These are phyloP conservation scores for Phialemonium atrogriseum DNA, from an alignment of 2,329 filamentous ascomycete genomes.

Conservation along the genomic window DNA sequence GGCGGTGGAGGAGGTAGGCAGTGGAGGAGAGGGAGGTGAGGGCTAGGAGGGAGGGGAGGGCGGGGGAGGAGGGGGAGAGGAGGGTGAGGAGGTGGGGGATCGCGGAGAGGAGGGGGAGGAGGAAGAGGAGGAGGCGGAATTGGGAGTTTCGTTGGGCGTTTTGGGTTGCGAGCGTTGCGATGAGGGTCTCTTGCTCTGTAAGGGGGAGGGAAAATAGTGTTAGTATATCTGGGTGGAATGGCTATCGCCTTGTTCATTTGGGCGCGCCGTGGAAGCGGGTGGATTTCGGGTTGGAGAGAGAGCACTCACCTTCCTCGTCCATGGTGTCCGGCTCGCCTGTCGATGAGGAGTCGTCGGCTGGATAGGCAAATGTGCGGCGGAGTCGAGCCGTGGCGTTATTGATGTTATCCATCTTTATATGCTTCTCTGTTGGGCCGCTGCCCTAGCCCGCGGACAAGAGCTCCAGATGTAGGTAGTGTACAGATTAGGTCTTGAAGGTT, in stretches of 20 bases:
- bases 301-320: constrained; percentile 66
- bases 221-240: no score
- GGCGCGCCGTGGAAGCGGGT: no score
- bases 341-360: constrained; percentile 46
- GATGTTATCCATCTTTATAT: constrained; percentile 11
- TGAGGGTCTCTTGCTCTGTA: constrained; percentile 59
- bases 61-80: constrained; percentile 24
- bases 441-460: no score
- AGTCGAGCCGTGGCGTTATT: constrained; percentile 45
- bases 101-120: constrained; percentile 47
- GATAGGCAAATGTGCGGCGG: constrained; percentile 71
- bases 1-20: constrained; percentile 49
- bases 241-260: no score
- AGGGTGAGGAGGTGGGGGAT: constrained; percentile 47
- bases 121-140: constrained; percentile 49
- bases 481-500: no score
- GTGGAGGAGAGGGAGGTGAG: constrained; percentile 57
- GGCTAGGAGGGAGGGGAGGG: constrained; percentile 44
- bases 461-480: no score
- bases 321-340: constrained; percentile 52
- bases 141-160: constrained; percentile 51
- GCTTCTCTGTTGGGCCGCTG: no score
- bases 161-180: constrained; percentile 42
- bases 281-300: no score
- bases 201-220: constrained; percentile 20